Percentiles rank a stretch among this genome's conserved stretches.
Conservation (phyloP, 2,329 filamentous ascomycete species). For the Penicillium verrucosum region DNA sequence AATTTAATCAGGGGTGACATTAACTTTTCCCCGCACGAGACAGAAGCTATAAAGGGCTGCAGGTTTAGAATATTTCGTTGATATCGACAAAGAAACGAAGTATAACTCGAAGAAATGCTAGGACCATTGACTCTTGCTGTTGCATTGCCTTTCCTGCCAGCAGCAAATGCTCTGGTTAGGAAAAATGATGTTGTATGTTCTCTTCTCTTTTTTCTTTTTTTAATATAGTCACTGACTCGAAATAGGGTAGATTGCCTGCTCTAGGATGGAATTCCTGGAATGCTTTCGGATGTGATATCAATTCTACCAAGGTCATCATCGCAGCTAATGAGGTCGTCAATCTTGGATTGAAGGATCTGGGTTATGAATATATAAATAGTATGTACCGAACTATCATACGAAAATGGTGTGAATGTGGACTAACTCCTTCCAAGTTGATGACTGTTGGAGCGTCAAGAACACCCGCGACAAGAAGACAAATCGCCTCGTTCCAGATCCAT, state of each 20-base stretch:
- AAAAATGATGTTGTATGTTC: constrained; percentile 28
- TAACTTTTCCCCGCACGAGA: background rate
- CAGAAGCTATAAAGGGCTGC: background rate
- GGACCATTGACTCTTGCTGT: constrained; percentile 6
- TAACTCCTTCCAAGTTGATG: constrained; percentile 46
- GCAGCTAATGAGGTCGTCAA: constrained; percentile 48
- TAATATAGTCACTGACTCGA: background rate
- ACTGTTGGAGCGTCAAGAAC: constrained; percentile 56
- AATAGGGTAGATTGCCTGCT: constrained; percentile 29
- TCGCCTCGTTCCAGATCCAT: constrained; percentile 47
- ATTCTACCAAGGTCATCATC: constrained; percentile 45
- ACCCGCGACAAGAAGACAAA: constrained; percentile 43
- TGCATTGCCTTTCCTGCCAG: constrained; percentile 18
- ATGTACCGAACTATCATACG: constrained; percentile 47
- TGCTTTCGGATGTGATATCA: constrained; percentile 49
- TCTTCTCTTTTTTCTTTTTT: background rate
- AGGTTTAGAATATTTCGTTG: background rate
- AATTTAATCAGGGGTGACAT: background rate
- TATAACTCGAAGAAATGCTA: constrained; percentile 6
- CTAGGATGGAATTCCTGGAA: constrained; percentile 50
- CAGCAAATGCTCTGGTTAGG: constrained; percentile 24
- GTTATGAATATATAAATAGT: constrained; percentile 50
- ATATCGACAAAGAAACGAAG: background rate
- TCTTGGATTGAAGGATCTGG: constrained; percentile 47
- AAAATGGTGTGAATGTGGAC: background rate